Base-by-base conservation (phyloP, 805 yeast species). In the Vanderwaltozyma yarrowii region DNA sequence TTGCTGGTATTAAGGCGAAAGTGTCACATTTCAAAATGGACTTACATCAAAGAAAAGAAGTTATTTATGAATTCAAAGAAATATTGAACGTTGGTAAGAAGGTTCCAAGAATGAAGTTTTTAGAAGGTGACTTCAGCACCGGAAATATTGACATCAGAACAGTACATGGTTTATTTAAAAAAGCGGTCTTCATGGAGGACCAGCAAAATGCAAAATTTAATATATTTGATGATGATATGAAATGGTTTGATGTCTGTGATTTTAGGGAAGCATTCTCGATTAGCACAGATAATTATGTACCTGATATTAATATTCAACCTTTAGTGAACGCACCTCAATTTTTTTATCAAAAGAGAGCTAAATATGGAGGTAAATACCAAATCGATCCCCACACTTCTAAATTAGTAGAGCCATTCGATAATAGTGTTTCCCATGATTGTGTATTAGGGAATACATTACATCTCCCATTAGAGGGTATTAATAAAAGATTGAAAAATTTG, bases 1-100 rank as follows among this genome's bases (percentile, higher is more conserved):
- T 71, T 51, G 73, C 82, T 19, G 98, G 98, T 8, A 42, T 88
- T 18, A 80, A 83, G 52, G 77, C 73, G 5, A 73, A 71, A 40
- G 65, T 78, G 1, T 70, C 70, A 14, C 59, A 63, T 3, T 76
- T 81, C 43, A 58, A 67, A 11, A 62, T 82, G 64, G 92, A 82
- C 49, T 52, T 79, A 30, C 92, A 82, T 48, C 86, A 80, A 49
- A 56, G 74, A 37, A 72, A 68, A 45, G 76, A 77, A 43, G 56
- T 65, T 3, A 46, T 67, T 28, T 60, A 65, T 14, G 67, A 68
- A 35, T 67, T 52, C 40, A 70, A 67, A 44, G 69, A 71, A 21
- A 70, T 66, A 7, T 56, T 77, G 17, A 65, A 73, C 23, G 61
- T 59, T 33, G 71, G 66, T 38, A 73, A 64, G 39, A 69, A 67